Conservation (phyloP, 2,329 filamentous ascomycete genomes). For the Tolypocladium tundrense region DNA sequence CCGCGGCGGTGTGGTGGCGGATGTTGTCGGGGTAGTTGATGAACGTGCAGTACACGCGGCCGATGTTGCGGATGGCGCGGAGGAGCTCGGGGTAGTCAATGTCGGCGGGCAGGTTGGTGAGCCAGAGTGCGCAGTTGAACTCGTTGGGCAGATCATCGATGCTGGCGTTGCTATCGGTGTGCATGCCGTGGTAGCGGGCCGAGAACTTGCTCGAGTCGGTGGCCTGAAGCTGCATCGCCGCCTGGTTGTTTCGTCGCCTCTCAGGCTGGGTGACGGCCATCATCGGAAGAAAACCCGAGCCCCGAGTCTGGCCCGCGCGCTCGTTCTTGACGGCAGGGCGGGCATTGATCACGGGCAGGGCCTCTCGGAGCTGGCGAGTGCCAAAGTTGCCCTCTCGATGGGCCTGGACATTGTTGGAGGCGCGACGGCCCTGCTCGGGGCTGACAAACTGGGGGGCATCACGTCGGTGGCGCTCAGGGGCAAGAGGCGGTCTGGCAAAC, state of each 20-base stretch:
- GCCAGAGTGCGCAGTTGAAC: constrained; percentile 41
- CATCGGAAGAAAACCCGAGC: constrained; percentile 11
- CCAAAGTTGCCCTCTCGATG: not conserved
- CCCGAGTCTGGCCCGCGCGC: not conserved
- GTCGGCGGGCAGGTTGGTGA: constrained; percentile 37
- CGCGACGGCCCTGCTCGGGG: not conserved
- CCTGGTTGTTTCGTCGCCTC: constrained; percentile 3
- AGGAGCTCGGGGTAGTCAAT: constrained; percentile 34
- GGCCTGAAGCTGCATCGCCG: not conserved
- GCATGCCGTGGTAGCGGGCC: constrained; percentile 24
- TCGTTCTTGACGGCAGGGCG: not conserved
- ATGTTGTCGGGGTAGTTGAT: constrained; percentile 37
- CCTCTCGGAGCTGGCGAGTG: not conserved
- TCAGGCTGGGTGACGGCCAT: constrained; percentile 10
- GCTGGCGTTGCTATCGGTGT: constrained; percentile 24
- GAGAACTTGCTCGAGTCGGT: constrained; percentile 16
- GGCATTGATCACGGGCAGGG: not conserved
- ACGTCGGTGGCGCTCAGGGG: not conserved
- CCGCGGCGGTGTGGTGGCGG: constrained; percentile 28
- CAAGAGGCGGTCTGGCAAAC: not conserved
- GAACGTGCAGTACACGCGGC: constrained; percentile 40
- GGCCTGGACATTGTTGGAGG: not conserved
- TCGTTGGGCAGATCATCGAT: constrained; percentile 16
- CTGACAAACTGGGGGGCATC: not conserved
- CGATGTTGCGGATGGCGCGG: constrained; percentile 29